phyloP scores from a whole-genome alignment of 495 filamentous ascomycete genomes.

The Neurospora africana region DNA sequence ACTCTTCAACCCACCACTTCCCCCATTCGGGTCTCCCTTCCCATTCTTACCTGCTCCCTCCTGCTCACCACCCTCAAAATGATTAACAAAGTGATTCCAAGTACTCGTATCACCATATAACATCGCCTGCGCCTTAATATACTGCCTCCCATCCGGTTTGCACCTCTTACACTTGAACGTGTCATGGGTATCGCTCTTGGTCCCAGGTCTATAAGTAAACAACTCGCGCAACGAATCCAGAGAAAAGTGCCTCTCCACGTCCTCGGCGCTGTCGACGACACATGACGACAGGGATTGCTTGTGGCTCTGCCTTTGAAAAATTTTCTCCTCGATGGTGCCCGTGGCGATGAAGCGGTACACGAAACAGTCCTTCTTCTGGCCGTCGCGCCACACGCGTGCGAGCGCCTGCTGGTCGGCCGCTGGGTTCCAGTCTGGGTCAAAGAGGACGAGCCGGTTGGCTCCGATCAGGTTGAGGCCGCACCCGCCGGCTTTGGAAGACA shows the following conservation, averaged over 20 bases:
- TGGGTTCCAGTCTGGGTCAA: conserved; percentile 99
- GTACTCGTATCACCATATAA: conserved; percentile 96
- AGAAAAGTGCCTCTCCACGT: conserved; percentile 93
- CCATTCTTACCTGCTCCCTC: not conserved
- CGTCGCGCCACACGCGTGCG: conserved; percentile 96
- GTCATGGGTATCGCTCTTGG: conserved; percentile 89
- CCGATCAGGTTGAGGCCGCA: conserved; percentile 97
- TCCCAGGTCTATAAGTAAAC: conserved; percentile 81
- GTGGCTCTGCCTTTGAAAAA: conserved; percentile 96
- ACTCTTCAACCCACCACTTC: conserved; percentile 42
- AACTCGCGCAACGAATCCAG: conserved; percentile 80
- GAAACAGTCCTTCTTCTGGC: conserved; percentile 98
- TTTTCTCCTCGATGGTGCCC: conserved; percentile 98
- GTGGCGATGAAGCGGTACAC: conserved; percentile 98
- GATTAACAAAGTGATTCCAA: conserved; percentile 95
- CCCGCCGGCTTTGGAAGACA: conserved; percentile 93
- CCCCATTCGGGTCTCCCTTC: not conserved
- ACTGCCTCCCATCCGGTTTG: conserved; percentile 73
- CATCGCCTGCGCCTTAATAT: conserved; percentile 83
- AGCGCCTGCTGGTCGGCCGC: conserved; percentile 96
- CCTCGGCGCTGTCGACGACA: conserved; percentile 94
- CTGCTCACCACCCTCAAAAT: conserved; percentile 6
- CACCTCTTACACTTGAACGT: conserved; percentile 99
- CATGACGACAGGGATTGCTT: conserved; percentile 94
- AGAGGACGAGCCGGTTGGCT: conserved; percentile 91